Conservation (phyloP, 129 eudicot species). For the Flaveria ramosissima region DNA sequence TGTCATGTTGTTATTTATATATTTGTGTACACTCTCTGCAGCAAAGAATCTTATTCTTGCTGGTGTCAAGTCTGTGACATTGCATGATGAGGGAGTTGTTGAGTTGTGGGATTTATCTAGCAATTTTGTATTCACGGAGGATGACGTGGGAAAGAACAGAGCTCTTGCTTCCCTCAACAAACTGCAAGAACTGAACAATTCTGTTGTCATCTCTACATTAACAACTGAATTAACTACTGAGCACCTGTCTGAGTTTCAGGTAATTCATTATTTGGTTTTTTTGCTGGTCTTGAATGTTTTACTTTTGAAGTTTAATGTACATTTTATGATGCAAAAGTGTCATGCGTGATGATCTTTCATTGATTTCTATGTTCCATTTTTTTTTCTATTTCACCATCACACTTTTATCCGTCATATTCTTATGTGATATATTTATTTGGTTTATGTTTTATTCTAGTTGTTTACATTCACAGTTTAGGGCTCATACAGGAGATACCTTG, state of each 20-base stretch:
- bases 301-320: background rate
- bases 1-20: slow-evolving; percentile 5
- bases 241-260: slow-evolving; percentile 80
- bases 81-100: slow-evolving; percentile 79
- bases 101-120: slow-evolving; percentile 93
- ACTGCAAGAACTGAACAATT: slow-evolving; percentile 85
- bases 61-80: slow-evolving; percentile 93
- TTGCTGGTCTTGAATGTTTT: slow-evolving; percentile 13
- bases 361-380: slow-evolving; percentile 1
- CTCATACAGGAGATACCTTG: background rate
- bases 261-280: slow-evolving; percentile 23
- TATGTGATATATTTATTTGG: slow-evolving; percentile 2
- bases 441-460: background rate
- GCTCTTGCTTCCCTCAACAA: slow-evolving; percentile 80
- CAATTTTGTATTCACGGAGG: slow-evolving; percentile 70
- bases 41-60: slow-evolving; percentile 94
- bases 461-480: background rate
- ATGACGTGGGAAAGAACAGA: slow-evolving; percentile 85
- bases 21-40: slow-evolving; percentile 40
- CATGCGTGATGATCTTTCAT: background rate
- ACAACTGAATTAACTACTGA: slow-evolving; percentile 67
- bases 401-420: background rate
- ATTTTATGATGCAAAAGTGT: slow-evolving; percentile 2
- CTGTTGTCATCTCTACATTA: slow-evolving; percentile 64
- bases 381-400: background rate